These are phyloP conservation scores for Cymodocea nodosa DNA, from an alignment of 116 monocot genomes.

Conservation along the genomic window DNA sequence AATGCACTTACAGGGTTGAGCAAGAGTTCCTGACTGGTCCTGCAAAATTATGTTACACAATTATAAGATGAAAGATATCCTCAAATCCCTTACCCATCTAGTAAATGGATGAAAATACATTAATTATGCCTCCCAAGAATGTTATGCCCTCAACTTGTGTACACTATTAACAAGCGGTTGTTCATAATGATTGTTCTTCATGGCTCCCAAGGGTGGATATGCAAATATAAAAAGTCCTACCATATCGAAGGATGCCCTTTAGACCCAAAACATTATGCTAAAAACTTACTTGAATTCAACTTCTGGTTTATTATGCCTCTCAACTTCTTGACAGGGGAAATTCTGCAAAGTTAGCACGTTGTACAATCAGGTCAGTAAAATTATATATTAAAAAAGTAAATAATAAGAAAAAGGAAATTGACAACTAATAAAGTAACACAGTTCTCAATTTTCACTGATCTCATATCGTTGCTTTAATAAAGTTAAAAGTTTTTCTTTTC, in stretches of 20 bases:
- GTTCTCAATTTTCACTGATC: no score
- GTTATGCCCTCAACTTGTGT: no score
- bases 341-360: constrained; percentile 32
- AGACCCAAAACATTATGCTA: neutral
- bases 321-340: constrained; percentile 98
- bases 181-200: no score
- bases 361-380: neutral
- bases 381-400: no score
- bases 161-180: neutral
- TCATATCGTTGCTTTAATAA: no score
- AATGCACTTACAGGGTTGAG: constrained; percentile 62
- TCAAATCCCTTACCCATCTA: no score
- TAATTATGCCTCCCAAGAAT: no score
- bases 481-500: no score
- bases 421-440: no score
- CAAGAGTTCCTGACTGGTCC: constrained; percentile 84
- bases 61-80: neutral
- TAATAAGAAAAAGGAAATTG: no score
- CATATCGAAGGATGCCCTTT: neutral
- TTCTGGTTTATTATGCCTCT: constrained; percentile 94
- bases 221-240: neutral
- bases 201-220: neutral
- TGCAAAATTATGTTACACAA: constrained; percentile 20
- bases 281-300: constrained; percentile 85
- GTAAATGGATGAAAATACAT: no score